Evolutionary conservation across 495 filamentous ascomycete species (phyloP), one percentile per base, ranked within the genome.

Genomic region (Neurospora sp.): DNA sequence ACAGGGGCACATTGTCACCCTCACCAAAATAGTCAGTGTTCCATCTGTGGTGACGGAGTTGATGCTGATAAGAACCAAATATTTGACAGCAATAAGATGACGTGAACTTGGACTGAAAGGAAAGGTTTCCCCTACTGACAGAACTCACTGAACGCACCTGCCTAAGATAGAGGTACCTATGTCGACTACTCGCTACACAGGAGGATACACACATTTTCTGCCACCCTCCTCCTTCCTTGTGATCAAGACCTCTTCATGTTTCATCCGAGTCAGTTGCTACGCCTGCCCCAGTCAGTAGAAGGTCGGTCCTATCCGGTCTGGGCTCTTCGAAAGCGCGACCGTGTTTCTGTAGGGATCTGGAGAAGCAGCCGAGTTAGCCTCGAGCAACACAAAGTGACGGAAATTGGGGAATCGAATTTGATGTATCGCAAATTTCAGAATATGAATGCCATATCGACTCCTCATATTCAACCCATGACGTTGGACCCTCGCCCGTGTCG

Each of bases 381-480:
- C 14, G 16, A 66, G 53, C 53, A 66, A 31, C 53, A 35, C 14
- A 16, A 48, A 37, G 27, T 7, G 1, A 66, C 11, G 53, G 2
- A 16, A 18, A 9, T 35, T 66, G 14, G 14, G 14, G 27, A 35
- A 66, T 35, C 2, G 16, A 7, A 35, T 66, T 59, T 16, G 6
- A 27, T 66, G 53, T 35, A 66, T 66, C 14, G 53, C 27, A 66
- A 14, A 66, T 31, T 35, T 66, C 44, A 48, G 44, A 48, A 48
- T 48, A 59, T 66, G 27, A 35, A 66, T 35, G 53, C 53, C 53
- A 35, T 66, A 66, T 18, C 31, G 27, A 35, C 53, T 80, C 80
- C 48, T 75, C 80, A 80, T 40, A 40, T 71, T 76, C 76, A 81
- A 81, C 80, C 41, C 80, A 77, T 76, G 78, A 73, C 70, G 42